phyloP scores from a whole-genome alignment of 1,284 basidiomycete genomes.

The Coriolopsis trogii region DNA sequence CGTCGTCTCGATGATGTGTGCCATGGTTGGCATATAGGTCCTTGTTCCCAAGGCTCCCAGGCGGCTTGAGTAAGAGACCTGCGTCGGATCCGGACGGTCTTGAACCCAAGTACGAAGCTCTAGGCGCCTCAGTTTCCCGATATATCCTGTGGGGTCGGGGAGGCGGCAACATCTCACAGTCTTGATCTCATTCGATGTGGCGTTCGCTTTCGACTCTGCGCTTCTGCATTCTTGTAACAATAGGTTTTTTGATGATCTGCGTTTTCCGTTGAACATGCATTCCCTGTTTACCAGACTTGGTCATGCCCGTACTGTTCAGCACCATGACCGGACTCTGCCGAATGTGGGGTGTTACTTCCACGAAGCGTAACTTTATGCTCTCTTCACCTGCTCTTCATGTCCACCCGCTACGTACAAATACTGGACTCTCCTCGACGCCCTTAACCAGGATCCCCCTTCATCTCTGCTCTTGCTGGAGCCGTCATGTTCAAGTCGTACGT shows the following conservation, averaged over 20 bases:
- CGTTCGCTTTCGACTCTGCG: too few relatives aligned
- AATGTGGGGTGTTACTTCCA: not conserved
- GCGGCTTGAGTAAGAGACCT: constrained; percentile 18
- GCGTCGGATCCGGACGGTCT: too few relatives aligned
- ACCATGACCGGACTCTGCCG: not conserved
- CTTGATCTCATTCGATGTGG: too few relatives aligned
- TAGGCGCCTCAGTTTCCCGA: too few relatives aligned
- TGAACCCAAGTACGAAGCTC: too few relatives aligned
- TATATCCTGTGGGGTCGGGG: too few relatives aligned
- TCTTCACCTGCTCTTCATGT: not conserved
- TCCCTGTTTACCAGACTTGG: too few relatives aligned
- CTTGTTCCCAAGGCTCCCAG: constrained; percentile 21
- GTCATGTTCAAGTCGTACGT: not conserved
- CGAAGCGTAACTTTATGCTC: not conserved
- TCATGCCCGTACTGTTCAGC: too few relatives aligned
- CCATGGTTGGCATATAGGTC: constrained; percentile 27
- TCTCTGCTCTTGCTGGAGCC: not conserved
- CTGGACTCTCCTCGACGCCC: not conserved
- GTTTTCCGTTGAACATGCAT: too few relatives aligned
- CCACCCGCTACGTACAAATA: not conserved
- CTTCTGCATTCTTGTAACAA: too few relatives aligned
- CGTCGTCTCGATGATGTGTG: constrained; percentile 28
- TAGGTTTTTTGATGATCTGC: too few relatives aligned
- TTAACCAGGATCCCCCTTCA: not conserved
- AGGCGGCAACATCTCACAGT: too few relatives aligned